Evolutionary conservation across 352 stramenopile species (phyloP).

Genomic region (Elongisporangium prolatum): DNA sequence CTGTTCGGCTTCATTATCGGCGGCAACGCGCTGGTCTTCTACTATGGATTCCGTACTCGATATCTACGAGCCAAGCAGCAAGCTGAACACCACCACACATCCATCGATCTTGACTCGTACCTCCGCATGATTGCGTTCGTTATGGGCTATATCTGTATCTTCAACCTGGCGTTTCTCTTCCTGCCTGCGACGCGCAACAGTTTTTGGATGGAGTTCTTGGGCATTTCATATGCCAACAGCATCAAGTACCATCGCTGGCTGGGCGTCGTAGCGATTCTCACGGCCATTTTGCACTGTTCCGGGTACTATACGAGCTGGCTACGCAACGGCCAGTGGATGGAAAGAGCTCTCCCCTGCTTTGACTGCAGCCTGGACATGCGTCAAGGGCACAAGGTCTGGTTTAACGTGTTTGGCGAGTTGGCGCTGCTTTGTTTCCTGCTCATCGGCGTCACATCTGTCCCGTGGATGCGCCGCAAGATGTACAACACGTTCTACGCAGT

Average conservation of each 20-base stretch:
- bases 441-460: conserved; percentile 34
- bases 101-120: conserved; percentile 13
- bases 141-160: conserved; percentile 23
- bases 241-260: conserved; percentile 41
- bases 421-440: conserved; percentile 30
- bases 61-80: neutral
- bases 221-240: conserved; percentile 28
- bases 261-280: conserved; percentile 21
- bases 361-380: conserved; percentile 21
- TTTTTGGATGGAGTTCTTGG: conserved; percentile 35
- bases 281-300: conserved; percentile 23
- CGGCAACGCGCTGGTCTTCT: conserved; percentile 57
- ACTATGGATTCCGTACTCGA: conserved; percentile 14
- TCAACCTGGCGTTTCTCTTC: conserved; percentile 36
- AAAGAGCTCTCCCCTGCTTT: conserved; percentile 35
- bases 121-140: conserved; percentile 21
- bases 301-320: conserved; percentile 30
- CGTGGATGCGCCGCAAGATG: conserved; percentile 30
- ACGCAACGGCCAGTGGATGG: conserved; percentile 11
- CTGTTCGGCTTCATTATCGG: conserved; percentile 44
- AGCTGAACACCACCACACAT: conserved; percentile 2
- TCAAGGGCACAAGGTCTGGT: conserved; percentile 26
- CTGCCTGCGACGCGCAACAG: conserved; percentile 25
- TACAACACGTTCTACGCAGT: conserved; percentile 43
- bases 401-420: conserved; percentile 46